A percentile compares a stretch with the other conserved stretches of the same genome.
Evolutionary conservation across 257 asterid species (phyloP).

Genomic region (Ocimum tenuiflorum): DNA sequence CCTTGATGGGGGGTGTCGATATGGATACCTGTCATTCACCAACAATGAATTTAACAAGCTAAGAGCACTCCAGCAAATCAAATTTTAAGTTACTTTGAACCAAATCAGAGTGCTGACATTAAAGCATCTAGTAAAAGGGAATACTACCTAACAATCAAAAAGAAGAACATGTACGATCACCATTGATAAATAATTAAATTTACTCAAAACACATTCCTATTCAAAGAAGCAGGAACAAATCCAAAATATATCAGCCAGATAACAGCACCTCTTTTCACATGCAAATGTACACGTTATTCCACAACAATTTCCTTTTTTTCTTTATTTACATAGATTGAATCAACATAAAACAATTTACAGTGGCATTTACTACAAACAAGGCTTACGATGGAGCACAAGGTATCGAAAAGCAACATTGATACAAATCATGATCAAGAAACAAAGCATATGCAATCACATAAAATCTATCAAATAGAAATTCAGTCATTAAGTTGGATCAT

Average conservation of each 20-base stretch:
- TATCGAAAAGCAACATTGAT: neutral
- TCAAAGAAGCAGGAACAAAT: neutral
- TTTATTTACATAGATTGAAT: neutral
- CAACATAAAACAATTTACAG: neutral
- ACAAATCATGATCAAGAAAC: neutral
- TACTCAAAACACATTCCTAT: no score
- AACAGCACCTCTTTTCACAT: neutral
- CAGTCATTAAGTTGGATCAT: neutral
- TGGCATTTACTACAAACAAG: neutral
- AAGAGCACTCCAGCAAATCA: neutral
- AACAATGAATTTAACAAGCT: neutral
- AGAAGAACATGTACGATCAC: neutral
- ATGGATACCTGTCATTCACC: slow-evolving; percentile 29
- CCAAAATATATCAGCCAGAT: neutral
- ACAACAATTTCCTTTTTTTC: neutral
- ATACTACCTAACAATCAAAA: neutral
- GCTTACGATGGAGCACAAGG: neutral
- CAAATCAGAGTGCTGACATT: neutral
- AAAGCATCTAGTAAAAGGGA: neutral
- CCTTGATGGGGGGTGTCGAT: slow-evolving; percentile 18
- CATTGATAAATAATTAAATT: neutral
- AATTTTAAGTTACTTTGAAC: neutral
- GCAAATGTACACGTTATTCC: no score
- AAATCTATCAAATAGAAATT: neutral
- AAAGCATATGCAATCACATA: neutral